Evolutionary conservation across 1,284 basidiomycete species (phyloP).

Genomic region (Irpex rosettiformis): DNA sequence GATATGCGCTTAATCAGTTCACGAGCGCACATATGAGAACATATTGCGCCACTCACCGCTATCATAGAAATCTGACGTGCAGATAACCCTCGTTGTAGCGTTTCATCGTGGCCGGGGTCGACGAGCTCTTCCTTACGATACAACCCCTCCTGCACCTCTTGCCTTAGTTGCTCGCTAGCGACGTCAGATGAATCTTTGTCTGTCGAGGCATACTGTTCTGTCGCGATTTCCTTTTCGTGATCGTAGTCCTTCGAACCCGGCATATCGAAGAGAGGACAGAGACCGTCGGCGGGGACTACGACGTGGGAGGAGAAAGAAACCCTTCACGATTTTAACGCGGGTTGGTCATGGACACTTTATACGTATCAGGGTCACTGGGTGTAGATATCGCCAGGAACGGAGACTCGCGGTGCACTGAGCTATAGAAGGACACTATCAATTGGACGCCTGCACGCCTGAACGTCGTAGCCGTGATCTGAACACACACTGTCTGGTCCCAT

Average conservation of each 20-base stretch:
- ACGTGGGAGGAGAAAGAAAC: not conserved
- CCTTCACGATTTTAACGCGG: not conserved
- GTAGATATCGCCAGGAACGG: not conserved
- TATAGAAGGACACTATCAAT: not conserved
- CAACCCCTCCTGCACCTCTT: conserved; percentile 9
- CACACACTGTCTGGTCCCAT: not conserved
- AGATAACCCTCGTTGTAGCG: conserved; percentile 59
- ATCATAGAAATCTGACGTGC: conserved; percentile 73
- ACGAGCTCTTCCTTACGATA: conserved; percentile 35
- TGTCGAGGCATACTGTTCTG: not conserved
- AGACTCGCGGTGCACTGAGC: not conserved
- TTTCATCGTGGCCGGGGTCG: conserved; percentile 41
- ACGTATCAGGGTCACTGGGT: not conserved
- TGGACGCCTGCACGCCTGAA: not conserved
- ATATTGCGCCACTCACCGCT: conserved; percentile 36
- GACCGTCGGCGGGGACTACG: not conserved
- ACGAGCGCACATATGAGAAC: not conserved
- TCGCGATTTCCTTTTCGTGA: not conserved
- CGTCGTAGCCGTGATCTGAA: not conserved
- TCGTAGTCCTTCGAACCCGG: not conserved
- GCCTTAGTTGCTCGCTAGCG: not conserved
- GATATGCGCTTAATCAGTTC: not conserved
- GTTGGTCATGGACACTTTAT: not conserved
- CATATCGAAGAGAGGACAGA: not conserved
- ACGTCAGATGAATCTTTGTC: not conserved